A percentile compares a stretch with the other conserved stretches of the same genome.
Conservation (phyloP, 2,329 filamentous ascomycete species). For the Fusarium euwallaceae region DNA sequence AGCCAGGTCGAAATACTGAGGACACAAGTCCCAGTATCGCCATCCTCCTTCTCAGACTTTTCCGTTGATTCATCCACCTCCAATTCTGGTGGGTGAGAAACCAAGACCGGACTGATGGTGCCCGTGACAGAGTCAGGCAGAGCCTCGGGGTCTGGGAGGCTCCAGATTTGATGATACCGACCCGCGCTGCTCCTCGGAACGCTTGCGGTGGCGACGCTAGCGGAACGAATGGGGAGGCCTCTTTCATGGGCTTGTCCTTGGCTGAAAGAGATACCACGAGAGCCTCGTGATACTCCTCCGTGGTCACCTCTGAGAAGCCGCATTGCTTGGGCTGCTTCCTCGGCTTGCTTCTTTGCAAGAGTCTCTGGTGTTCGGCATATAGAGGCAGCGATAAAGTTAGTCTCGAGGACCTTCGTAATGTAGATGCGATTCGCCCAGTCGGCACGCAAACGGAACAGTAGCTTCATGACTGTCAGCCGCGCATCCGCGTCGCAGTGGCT, state of each 20-base stretch:
- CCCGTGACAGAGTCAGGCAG: slow-evolving; percentile 63
- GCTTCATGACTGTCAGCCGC: slow-evolving; percentile 79
- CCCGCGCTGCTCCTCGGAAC: slow-evolving; percentile 50
- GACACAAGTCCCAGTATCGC: slow-evolving; percentile 56
- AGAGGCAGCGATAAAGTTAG: slow-evolving; percentile 77
- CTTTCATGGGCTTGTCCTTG: slow-evolving; percentile 62
- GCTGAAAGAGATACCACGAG: slow-evolving; percentile 66
- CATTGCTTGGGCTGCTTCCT: slow-evolving; percentile 62
- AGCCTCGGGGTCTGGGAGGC: slow-evolving; percentile 67
- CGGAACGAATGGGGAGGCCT: slow-evolving; percentile 55
- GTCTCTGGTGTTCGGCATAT: slow-evolving; percentile 75
- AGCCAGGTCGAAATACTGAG: slow-evolving; percentile 79
- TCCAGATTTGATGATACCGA: slow-evolving; percentile 68
- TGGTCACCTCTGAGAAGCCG: slow-evolving; percentile 62
- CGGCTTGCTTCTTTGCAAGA: slow-evolving; percentile 63
- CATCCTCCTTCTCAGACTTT: slow-evolving; percentile 25
- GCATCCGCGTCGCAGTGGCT: slow-evolving; percentile 74
- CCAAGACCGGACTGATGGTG: slow-evolving; percentile 65
- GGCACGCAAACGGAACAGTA: slow-evolving; percentile 85
- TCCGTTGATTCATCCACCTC: slow-evolving; percentile 19
- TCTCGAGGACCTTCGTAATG: slow-evolving; percentile 77
- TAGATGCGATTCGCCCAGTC: slow-evolving; percentile 85
- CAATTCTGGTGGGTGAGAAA: slow-evolving; percentile 54
- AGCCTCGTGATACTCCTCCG: slow-evolving; percentile 53
- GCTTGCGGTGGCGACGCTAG: slow-evolving; percentile 52